A percentile compares a stretch with the other conserved stretches of the same genome.
Evolutionary conservation across 129 eudicot genomes (phyloP).

Genomic region (Cynara cardunculus): DNA sequence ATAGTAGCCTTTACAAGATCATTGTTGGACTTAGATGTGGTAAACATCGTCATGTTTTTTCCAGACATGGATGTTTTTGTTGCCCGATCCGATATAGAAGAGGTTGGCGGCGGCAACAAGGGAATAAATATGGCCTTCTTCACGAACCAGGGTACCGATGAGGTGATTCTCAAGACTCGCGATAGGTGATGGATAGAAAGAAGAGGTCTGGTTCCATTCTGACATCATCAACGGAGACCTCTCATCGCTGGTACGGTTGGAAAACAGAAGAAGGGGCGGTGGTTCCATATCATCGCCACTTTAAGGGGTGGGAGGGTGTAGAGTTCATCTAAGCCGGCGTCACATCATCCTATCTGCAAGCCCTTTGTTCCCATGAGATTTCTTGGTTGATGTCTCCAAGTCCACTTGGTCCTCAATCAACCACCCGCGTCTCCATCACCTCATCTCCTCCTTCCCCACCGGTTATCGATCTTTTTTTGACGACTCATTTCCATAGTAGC

Average conservation of each 20-base stretch:
- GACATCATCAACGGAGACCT: conserved; percentile 86
- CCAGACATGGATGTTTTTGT: conserved; percentile 54
- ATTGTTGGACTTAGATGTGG: conserved; percentile 44
- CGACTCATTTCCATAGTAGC: no score
- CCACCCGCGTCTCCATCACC: no score
- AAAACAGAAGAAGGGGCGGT: no score
- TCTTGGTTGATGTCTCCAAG: no score
- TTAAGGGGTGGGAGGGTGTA: no score
- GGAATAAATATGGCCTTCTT: conserved; percentile 50
- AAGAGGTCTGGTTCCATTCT: conserved; percentile 60
- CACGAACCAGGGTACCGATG: conserved; percentile 43
- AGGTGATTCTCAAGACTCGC: conserved; percentile 18
- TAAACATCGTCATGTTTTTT: conserved; percentile 38
- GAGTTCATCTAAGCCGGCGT: no score
- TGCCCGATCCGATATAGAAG: conserved; percentile 49
- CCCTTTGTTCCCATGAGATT: no score
- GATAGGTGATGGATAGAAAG: conserved; percentile 38
- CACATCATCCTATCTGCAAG: no score
- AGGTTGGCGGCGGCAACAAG: conserved; percentile 39
- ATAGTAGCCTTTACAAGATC: conserved; percentile 47
- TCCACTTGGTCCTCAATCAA: no score
- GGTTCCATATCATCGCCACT: no score
- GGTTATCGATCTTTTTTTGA: no score
- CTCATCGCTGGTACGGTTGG: conserved; percentile 57
- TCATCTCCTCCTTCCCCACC: no score